Percentiles rank a stretch among this genome's conserved stretches.
Evolutionary conservation across 805 yeast species (phyloP).

Genomic region (Saccharomycopsis sp.): DNA sequence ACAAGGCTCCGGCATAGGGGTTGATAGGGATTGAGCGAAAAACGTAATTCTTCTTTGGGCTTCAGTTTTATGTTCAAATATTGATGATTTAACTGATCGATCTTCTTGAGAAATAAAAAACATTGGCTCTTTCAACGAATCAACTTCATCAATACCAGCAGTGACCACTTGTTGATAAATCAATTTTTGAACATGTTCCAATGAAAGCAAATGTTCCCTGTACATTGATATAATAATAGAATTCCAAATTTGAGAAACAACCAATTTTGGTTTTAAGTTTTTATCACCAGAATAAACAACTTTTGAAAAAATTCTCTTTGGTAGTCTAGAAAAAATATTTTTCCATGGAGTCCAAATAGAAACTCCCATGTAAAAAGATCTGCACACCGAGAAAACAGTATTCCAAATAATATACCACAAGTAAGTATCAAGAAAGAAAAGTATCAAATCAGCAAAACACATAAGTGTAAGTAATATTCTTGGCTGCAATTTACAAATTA

Average conservation of each 20-base stretch:
- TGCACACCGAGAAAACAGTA: slow-evolving; percentile 61
- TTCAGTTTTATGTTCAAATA: slow-evolving; percentile 59
- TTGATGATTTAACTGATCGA: slow-evolving; percentile 49
- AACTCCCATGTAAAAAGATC: slow-evolving; percentile 68
- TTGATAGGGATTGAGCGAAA: slow-evolving; percentile 83
- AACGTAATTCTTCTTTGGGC: slow-evolving; percentile 80
- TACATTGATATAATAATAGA: slow-evolving; percentile 78
- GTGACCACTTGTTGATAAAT: slow-evolving; percentile 44
- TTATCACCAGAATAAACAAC: slow-evolving; percentile 43
- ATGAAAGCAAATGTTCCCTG: slow-evolving; percentile 67
- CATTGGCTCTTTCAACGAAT: slow-evolving; percentile 57
- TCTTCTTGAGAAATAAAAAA: slow-evolving; percentile 83
- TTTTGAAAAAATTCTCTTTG: slow-evolving; percentile 69
- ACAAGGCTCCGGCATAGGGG: slow-evolving; percentile 72
- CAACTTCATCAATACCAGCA: slow-evolving; percentile 33
- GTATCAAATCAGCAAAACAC: slow-evolving; percentile 52
- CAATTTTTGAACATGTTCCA: slow-evolving; percentile 64
- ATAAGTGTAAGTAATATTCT: slow-evolving; percentile 46
- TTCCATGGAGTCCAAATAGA: slow-evolving; percentile 90
- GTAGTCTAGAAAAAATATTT: slow-evolving; percentile 67
- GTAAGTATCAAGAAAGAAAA: slow-evolving; percentile 76
- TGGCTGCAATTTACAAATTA: slow-evolving; percentile 53
- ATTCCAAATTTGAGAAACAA: slow-evolving; percentile 75
- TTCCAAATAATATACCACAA: slow-evolving; percentile 83
- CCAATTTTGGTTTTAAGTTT: slow-evolving; percentile 40